These are phyloP conservation scores for Penicillium bialowiezense DNA, from an alignment of 495 filamentous ascomycete genomes.

Conservation along the genomic window DNA sequence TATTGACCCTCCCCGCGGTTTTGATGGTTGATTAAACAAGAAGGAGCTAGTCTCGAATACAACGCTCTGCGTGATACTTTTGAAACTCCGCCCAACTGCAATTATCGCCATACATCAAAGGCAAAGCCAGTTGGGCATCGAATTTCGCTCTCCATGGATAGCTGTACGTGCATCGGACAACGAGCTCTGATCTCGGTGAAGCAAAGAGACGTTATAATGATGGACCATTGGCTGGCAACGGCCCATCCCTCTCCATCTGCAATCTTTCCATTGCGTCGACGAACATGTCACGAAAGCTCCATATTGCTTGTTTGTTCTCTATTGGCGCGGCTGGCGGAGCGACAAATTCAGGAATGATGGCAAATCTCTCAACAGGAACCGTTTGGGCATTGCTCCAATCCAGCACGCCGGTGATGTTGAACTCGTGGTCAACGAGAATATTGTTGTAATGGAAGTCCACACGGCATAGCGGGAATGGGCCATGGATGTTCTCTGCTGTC, in stretches of 20 bases:
- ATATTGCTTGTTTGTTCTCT: constrained; percentile 1
- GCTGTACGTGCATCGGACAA: constrained; percentile 8
- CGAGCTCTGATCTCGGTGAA: background rate
- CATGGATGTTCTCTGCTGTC: constrained; percentile 9
- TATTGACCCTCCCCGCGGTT: no score
- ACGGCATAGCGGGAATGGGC: constrained; percentile 11
- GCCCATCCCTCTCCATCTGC: background rate
- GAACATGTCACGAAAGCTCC: constrained; percentile 5
- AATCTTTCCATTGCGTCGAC: constrained; percentile 1
- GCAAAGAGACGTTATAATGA: constrained; percentile 1
- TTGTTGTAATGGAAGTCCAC: constrained; percentile 10
- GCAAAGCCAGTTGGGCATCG: constrained; percentile 1
- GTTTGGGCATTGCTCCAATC: constrained; percentile 12
- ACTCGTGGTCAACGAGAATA: constrained; percentile 8
- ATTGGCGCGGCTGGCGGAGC: constrained; percentile 1
- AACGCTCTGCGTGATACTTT: no score
- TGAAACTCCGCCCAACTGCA: constrained; percentile 4
- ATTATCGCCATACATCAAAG: constrained; percentile 1
- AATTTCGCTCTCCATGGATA: constrained; percentile 5
- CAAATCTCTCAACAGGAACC: constrained; percentile 10
- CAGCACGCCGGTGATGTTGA: constrained; percentile 8
- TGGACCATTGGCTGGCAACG: background rate
- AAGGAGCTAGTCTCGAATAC: no score
- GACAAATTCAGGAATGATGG: constrained; percentile 7
- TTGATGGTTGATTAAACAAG: no score